These are phyloP conservation scores for Hordeum vulgare DNA, from an alignment of 176 grass and related monocot species.

Conservation along the genomic window DNA sequence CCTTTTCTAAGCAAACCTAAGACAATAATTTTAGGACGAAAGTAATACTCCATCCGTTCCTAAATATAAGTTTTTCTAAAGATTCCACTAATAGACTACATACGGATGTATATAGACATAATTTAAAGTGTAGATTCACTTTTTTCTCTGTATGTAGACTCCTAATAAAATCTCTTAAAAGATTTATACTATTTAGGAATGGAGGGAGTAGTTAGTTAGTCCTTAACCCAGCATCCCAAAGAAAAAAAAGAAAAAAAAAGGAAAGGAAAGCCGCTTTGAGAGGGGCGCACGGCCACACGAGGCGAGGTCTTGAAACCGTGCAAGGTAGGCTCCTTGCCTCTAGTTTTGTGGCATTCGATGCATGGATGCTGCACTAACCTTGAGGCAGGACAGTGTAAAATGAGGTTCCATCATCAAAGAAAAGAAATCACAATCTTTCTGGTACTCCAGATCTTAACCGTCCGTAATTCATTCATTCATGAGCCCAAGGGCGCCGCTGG, in stretches of 20 bases:
- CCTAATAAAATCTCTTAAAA: too few species aligned
- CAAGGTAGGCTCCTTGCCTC: not conserved
- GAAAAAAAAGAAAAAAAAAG: not conserved
- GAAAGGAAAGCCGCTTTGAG: conserved; percentile 13
- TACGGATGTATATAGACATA: too few species aligned
- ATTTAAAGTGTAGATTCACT: too few species aligned
- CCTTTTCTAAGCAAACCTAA: too few species aligned
- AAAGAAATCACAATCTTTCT: not conserved
- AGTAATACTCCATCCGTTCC: too few species aligned
- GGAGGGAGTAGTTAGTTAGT: not conserved
- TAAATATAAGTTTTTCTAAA: too few species aligned
- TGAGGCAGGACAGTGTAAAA: not conserved
- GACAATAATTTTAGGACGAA: too few species aligned
- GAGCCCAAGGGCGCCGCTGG: too few species aligned
- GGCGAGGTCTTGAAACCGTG: not conserved
- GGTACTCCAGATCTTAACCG: not conserved
- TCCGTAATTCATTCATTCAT: not conserved
- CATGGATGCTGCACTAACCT: not conserved
- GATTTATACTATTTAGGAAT: too few species aligned
- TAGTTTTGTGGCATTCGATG: not conserved
- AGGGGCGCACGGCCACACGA: not conserved
- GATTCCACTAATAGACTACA: too few species aligned
- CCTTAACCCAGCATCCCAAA: conserved; percentile 13
- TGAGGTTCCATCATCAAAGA: too few species aligned
- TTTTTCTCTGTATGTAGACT: too few species aligned